Conservation (phyloP, 805 yeast species). For the Zygosaccharomyces kombuchaensis region DNA sequence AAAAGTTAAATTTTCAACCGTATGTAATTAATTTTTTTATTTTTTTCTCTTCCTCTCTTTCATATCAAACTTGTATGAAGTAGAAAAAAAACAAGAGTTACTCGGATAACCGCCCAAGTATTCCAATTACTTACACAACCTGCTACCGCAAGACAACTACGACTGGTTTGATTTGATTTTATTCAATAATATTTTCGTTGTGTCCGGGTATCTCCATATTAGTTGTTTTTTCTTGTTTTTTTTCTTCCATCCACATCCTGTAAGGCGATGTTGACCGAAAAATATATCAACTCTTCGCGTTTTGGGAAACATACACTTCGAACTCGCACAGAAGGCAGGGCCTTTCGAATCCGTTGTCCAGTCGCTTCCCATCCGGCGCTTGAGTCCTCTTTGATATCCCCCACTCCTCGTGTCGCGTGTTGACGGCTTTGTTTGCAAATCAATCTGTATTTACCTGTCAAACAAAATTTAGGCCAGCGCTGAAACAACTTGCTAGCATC, state of each 20-base stretch:
- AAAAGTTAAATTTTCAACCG: too few species aligned
- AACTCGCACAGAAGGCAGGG: background rate
- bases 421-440: background rate
- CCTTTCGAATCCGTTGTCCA: background rate
- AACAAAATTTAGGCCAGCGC: background rate
- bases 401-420: background rate
- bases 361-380: background rate
- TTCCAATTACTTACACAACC: too few species aligned
- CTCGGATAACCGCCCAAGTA: too few species aligned
- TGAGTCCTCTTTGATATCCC: background rate
- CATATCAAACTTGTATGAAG: too few species aligned
- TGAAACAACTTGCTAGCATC: background rate
- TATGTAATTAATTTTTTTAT: too few species aligned
- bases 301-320: conserved; percentile 2
- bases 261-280: background rate
- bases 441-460: conserved; percentile 1
- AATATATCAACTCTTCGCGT: background rate
- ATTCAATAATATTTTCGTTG: too few species aligned
- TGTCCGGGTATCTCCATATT: background rate
- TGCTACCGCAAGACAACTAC: too few species aligned
- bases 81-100: too few species aligned
- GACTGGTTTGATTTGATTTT: too few species aligned
- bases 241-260: background rate
- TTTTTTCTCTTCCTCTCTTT: too few species aligned
- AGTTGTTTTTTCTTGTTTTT: background rate